Conservation (phyloP, 2,329 filamentous ascomycete species). For the Chalaropsis ovoidea region DNA sequence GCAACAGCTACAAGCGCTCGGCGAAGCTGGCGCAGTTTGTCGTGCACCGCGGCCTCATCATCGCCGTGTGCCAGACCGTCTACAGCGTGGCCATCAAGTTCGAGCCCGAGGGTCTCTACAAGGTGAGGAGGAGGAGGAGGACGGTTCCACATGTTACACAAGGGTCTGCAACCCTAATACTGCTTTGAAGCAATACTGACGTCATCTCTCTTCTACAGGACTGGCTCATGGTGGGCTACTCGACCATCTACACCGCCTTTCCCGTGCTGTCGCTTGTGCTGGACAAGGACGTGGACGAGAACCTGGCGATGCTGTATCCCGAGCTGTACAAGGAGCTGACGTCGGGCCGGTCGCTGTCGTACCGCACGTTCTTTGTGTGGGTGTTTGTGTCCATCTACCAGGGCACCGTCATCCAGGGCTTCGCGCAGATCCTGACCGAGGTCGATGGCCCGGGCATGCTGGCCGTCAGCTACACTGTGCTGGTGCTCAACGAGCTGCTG, state of each 20-base stretch:
- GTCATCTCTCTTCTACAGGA: constrained; percentile 41
- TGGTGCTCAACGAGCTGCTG: constrained; percentile 86
- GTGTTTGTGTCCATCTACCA: constrained; percentile 92
- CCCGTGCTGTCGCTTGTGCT: constrained; percentile 90
- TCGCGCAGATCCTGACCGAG: constrained; percentile 77
- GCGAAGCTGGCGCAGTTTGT: constrained; percentile 97
- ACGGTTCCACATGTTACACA: no score
- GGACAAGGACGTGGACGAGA: constrained; percentile 90
- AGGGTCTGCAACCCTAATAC: not conserved
- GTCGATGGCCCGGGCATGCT: constrained; percentile 69
- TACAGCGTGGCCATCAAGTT: constrained; percentile 90
- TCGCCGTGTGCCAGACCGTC: constrained; percentile 92
- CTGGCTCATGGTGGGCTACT: constrained; percentile 94
- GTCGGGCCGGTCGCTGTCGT: constrained; percentile 71
- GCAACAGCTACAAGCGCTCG: constrained; percentile 91
- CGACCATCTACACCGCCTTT: constrained; percentile 86
- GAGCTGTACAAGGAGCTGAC: constrained; percentile 98
- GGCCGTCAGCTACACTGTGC: constrained; percentile 78
- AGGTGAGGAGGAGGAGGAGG: constrained; percentile 42
- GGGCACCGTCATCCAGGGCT: constrained; percentile 88
- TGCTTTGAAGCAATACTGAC: constrained; percentile 28
- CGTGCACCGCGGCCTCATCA: constrained; percentile 92
- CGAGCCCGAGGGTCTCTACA: constrained; percentile 88
- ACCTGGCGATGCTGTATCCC: constrained; percentile 85
- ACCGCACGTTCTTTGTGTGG: constrained; percentile 95